A percentile compares a stretch with the other conserved stretches of the same genome.
Conservation (phyloP, 306 rosid species). For the Morella rubra region DNA sequence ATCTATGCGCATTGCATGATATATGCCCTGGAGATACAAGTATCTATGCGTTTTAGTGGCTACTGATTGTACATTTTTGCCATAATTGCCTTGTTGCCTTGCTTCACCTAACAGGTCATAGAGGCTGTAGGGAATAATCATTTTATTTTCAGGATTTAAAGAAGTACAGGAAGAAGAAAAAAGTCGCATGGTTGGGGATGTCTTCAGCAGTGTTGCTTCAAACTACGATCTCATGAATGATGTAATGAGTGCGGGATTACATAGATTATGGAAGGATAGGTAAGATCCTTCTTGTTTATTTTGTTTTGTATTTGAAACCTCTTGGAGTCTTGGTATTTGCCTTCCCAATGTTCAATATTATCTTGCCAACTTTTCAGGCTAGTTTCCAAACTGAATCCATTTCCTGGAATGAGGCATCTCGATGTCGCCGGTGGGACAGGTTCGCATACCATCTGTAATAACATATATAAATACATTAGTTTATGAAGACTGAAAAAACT, state of each 20-base stretch:
- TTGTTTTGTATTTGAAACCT: slow-evolving; percentile 2
- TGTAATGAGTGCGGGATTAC: slow-evolving; percentile 90
- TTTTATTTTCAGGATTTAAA: slow-evolving; percentile 62
- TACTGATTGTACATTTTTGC: neutral
- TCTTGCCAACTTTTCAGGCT: slow-evolving; percentile 52
- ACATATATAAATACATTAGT: slow-evolving; percentile 15
- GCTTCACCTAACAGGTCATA: too few species aligned
- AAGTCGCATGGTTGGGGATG: slow-evolving; percentile 78
- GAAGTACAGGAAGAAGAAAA: slow-evolving; percentile 91
- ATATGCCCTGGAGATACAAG: neutral
- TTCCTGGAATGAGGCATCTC: slow-evolving; percentile 96
- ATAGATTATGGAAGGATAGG: slow-evolving; percentile 98
- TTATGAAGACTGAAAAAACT: slow-evolving; percentile 9
- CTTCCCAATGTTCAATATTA: slow-evolving; percentile 19
- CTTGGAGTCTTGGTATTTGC: slow-evolving; percentile 19
- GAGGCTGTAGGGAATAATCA: slow-evolving; percentile 11
- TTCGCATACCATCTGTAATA: slow-evolving; percentile 21
- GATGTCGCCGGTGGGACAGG: slow-evolving; percentile 99
- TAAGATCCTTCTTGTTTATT: slow-evolving; percentile 15
- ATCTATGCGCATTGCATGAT: neutral
- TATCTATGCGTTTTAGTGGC: neutral
- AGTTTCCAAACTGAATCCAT: slow-evolving; percentile 84
- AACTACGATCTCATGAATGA: slow-evolving; percentile 90
- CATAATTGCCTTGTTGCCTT: neutral
- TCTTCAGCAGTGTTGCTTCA: slow-evolving; percentile 87